Evolutionary conservation across 2,329 filamentous ascomycete species (phyloP), one percentile per base, ranked within the genome.

Genomic region (Dothiorella sarmentorum): DNA sequence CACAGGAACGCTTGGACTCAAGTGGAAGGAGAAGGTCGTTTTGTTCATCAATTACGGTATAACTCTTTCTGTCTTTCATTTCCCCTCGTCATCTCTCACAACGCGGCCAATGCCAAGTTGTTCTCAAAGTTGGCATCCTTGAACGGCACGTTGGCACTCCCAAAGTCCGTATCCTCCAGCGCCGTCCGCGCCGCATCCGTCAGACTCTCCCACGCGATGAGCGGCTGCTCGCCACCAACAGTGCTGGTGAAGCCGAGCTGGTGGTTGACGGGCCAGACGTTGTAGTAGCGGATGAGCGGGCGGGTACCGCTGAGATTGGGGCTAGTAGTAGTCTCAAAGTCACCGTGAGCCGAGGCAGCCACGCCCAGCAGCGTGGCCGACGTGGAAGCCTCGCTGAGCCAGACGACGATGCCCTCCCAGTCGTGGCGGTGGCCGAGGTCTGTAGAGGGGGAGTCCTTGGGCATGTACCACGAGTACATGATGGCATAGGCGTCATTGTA

Each of bases 381-480:
- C 0, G 69, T 69, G 1, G 72, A 72, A 2, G 72, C 68, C 9
- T 69, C 69, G 0, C 72, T 71, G 0, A 84, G 73, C 78, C 78
- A 83, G 24, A 83, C 73, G 33, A 83, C 76, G 0, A 77, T 71
- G n/a, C 77, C 78, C 63, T 83, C 80, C 81, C 80, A 83, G 64
- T 83, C 81, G 67, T 83, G 78, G 18, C 80, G 76, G 63, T 83
- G 81, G 7, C 80, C 80, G 3, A 80, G 66, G 0, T 74, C 77
- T 2, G 67, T 60, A 0, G 71, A 72, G 0, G 77, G 77, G 24
- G 69, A 69, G 66, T 81, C 79, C 58, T 81, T 82, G 37, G 76
- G 75, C 67, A 76, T 74, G 65, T 78, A 79, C 80, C 80, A 83
- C 3, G 75, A 69, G 63, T 82, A 83, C 75, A 83, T 80, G 31